Conservation (phyloP, 2,329 filamentous ascomycete genomes). For the Aspergillus pseudonomiae region DNA sequence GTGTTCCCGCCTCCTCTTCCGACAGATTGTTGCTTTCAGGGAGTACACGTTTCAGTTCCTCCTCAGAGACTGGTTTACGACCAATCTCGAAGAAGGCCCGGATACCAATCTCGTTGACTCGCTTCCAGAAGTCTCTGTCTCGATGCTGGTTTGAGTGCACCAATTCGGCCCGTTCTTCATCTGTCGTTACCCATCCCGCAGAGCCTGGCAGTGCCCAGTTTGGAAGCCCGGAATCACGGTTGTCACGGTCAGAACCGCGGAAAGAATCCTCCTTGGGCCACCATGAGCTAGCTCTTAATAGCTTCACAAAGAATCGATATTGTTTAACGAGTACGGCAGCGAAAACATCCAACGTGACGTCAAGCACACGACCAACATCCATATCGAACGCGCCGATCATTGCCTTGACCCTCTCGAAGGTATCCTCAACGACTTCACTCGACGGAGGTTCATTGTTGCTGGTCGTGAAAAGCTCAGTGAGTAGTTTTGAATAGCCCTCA, state of each 20-base stretch:
- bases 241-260: constrained; percentile 33
- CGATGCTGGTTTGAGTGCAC: constrained; percentile 62
- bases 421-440: constrained; percentile 75
- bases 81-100: constrained; percentile 90
- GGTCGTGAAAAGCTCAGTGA: constrained; percentile 93
- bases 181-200: constrained; percentile 62
- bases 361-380: constrained; percentile 90
- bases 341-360: constrained; percentile 93
- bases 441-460: constrained; percentile 74
- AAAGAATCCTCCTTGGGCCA: constrained; percentile 75
- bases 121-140: constrained; percentile 78
- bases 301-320: constrained; percentile 90
- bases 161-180: constrained; percentile 68
- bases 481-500: constrained; percentile 93
- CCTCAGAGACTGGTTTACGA: constrained; percentile 66
- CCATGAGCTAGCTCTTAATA: constrained; percentile 91
- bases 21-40: constrained; percentile 40
- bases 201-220: constrained; percentile 80
- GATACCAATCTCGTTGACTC: constrained; percentile 74
- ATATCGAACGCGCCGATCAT: constrained; percentile 96
- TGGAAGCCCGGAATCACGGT: constrained; percentile 67
- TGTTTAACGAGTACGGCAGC: constrained; percentile 92
- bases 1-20: constrained; percentile 60
- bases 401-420: constrained; percentile 89
- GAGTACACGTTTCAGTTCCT: constrained; percentile 55